Base-by-base conservation (phyloP, 2,329 filamentous ascomycete species). In the Epicoccum nigrum region DNA sequence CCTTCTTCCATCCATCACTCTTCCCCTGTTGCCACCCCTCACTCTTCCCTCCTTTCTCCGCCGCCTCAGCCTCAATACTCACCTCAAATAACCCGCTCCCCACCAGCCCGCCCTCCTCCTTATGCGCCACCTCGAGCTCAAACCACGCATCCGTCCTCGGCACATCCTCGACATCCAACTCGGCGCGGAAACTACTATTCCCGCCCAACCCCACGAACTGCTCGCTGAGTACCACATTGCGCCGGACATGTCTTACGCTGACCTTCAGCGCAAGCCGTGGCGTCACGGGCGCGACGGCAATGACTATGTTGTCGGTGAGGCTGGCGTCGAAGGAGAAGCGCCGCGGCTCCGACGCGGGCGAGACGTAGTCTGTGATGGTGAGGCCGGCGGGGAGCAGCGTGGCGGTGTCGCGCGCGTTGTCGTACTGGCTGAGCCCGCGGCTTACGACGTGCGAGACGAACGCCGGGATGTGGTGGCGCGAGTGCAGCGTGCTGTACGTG, bases 91-190 rank as follows among this genome's bases (percentile, higher is more conserved):
- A 34, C 30, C 62, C 58, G 16, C 52, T 55, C 2, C 60, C 60
- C 9, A 50, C 56, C 37, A 62, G 21, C 3, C 55, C 48, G 7
- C 45, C 42, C 1, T 54, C 52, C 34, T 55, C 27, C 19, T 51
- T 45, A 55, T 62, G 60, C 19, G 42, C 46, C 15, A 64, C 62
- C 40, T 63, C 62, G 13, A 64, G 43, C 45, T 64, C 62, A 38
- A 62, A 64, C 62, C 62, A 64, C 11, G 60, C 60, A 27, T 64
- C 60, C 4, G 55, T 61, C 8, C 60, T 35, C 7, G 62, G 62
- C 8, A 63, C 51, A 44, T 64, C 62, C 1, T 55, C 51, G 2
- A 62, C 38, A 3, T 58, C 54, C 27, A 64, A 21, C 33, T 39
- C 7, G 58, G 60, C 13, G 46, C 21, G 32, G n/a, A n/a, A 64